Evolutionary conservation across 306 rosid species (phyloP).

Genomic region (Lathyrus tuberosus): DNA sequence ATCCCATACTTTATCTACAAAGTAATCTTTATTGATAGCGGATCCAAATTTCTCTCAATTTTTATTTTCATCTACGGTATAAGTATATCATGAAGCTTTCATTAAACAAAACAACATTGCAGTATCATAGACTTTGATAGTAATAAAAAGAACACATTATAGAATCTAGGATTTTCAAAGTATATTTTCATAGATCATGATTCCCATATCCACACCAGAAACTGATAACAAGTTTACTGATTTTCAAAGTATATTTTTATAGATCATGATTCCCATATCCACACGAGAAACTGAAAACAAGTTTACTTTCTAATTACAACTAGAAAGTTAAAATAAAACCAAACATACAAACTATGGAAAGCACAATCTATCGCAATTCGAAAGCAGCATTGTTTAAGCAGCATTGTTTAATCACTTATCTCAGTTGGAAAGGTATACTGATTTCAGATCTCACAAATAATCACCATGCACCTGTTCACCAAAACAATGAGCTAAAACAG

Average conservation of each 20-base stretch:
- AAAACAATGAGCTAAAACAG: conserved; percentile 57
- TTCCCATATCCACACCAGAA: no score
- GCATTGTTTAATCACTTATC: no score
- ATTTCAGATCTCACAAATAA: no score
- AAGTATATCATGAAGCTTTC: no score
- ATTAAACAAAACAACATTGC: no score
- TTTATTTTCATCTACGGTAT: neutral
- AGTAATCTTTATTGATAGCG: no score
- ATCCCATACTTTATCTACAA: neutral
- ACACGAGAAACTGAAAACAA: neutral
- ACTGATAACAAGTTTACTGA: no score
- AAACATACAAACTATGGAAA: neutral
- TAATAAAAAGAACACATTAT: neutral
- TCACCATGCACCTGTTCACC: conserved; percentile 81
- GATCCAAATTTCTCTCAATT: neutral
- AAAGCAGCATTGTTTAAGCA: neutral
- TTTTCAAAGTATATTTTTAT: neutral
- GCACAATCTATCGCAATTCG: neutral
- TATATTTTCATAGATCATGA: no score
- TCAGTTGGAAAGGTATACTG: no score
- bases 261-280: conserved; percentile 8
- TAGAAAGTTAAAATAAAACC: neutral
- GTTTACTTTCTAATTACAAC: neutral
- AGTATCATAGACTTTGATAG: neutral
- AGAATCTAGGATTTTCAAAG: no score